Conservation (phyloP, 2,329 filamentous ascomycete genomes). For the Penicillium paneum region DNA sequence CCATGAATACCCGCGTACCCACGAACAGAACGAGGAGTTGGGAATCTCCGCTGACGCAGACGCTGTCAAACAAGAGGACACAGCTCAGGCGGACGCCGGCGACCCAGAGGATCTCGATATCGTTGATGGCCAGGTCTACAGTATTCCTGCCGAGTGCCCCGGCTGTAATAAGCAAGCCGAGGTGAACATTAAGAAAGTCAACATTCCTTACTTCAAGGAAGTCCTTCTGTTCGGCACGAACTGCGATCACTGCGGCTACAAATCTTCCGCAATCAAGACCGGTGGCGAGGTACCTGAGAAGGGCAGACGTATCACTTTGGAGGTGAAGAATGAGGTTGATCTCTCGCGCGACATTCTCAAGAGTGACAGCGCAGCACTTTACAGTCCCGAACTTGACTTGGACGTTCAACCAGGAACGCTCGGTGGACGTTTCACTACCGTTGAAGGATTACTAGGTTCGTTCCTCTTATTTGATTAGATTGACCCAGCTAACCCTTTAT, state of each 20-base stretch:
- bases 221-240: conserved; percentile 94
- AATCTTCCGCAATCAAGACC: conserved; percentile 96
- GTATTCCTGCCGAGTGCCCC: conserved; percentile 86
- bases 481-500: conserved; percentile 38
- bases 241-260: conserved; percentile 88
- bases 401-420: conserved; percentile 69
- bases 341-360: conserved; percentile 92
- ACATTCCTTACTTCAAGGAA: conserved; percentile 74
- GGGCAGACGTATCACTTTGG: conserved; percentile 77
- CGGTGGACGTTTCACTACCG: conserved; percentile 92
- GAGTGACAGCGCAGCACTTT: conserved; percentile 83
- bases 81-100: conserved; percentile 38
- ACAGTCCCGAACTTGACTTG: conserved; percentile 82
- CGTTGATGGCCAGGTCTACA: conserved; percentile 86
- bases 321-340: conserved; percentile 67
- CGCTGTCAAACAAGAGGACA: conserved; percentile 30
- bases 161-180: conserved; percentile 90
- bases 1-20: conserved; percentile 75
- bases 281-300: conserved; percentile 85
- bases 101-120: conserved; percentile 72
- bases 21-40: conserved; percentile 81
- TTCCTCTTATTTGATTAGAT: neutral
- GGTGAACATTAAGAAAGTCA: conserved; percentile 5
- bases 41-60: conserved; percentile 60
- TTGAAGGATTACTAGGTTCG: conserved; percentile 62